Conservation (phyloP, 2,329 filamentous ascomycete genomes). For the Mycosphaerella arachidis region DNA sequence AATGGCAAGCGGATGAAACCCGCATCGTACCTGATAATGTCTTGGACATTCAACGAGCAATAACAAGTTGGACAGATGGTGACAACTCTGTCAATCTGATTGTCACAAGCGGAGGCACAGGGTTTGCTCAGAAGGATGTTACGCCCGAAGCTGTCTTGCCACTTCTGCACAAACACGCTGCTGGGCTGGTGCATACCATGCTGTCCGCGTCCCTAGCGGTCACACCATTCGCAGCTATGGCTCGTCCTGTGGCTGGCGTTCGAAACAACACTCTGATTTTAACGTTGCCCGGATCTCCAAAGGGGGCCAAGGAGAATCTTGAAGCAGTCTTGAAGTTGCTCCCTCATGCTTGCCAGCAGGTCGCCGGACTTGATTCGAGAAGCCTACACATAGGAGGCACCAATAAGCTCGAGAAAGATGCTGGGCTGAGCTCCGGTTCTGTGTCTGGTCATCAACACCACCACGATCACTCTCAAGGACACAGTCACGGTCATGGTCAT, state of each 20-base stretch:
- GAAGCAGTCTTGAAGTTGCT: constrained; percentile 83
- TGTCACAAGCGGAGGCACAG: constrained; percentile 86
- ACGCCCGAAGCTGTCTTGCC: constrained; percentile 87
- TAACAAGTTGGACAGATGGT: constrained; percentile 70
- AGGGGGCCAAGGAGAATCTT: constrained; percentile 90
- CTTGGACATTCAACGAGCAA: constrained; percentile 66
- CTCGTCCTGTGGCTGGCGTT: constrained; percentile 84
- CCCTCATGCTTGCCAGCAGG: constrained; percentile 90
- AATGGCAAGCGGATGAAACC: constrained; percentile 66
- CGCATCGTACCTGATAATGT: constrained; percentile 77
- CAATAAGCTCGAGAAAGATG: constrained; percentile 77
- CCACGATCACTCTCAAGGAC: constrained; percentile 34
- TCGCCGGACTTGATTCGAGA: constrained; percentile 76
- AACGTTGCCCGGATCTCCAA: constrained; percentile 89
- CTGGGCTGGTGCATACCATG: constrained; percentile 94
- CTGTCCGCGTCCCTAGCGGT: constrained; percentile 75
- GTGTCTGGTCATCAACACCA: constrained; percentile 23
- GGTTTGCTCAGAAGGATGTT: constrained; percentile 77
- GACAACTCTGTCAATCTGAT: constrained; percentile 63
- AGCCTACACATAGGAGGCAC: constrained; percentile 73
- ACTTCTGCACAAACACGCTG: constrained; percentile 77
- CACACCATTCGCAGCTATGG: constrained; percentile 97
- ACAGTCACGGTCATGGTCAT: constrained; percentile 34
- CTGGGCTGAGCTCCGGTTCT: constrained; percentile 46
- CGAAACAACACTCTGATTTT: constrained; percentile 76